Evolutionary conservation across 176 grass and related monocot genomes (phyloP).

Genomic region (Bothriochloa decipiens): DNA sequence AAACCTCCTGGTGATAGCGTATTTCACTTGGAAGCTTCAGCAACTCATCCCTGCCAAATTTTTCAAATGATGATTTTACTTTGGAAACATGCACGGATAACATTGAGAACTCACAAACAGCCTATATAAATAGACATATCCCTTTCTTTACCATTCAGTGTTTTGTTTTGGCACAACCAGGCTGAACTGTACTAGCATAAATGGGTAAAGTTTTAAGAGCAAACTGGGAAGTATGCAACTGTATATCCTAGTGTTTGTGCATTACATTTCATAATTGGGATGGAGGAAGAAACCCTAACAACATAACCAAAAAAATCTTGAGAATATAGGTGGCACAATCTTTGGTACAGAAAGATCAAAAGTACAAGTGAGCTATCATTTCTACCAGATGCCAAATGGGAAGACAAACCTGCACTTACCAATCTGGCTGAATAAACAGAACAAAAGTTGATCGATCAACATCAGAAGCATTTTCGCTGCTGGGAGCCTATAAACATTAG

Average conservation of each 20-base stretch:
- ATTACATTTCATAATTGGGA: too few species aligned
- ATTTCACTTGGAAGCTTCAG: constrained; percentile 71
- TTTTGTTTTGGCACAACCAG: too few species aligned
- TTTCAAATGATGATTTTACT: not conserved
- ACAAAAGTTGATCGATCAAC: constrained; percentile 86
- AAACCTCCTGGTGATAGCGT: constrained; percentile 78
- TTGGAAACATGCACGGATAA: too few species aligned
- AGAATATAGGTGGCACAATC: too few species aligned
- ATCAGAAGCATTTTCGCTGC: constrained; percentile 56
- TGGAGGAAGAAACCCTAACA: too few species aligned
- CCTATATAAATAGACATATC: not conserved
- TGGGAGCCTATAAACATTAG: constrained; percentile 69
- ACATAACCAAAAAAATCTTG: too few species aligned
- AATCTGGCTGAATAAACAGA: constrained; percentile 94
- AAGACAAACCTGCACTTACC: constrained; percentile 41
- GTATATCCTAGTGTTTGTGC: too few species aligned
- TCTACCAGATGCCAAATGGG: not conserved
- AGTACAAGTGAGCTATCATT: constrained; percentile 7
- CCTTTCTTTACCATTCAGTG: too few species aligned
- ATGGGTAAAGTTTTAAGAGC: too few species aligned
- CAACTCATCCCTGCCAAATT: constrained; percentile 69
- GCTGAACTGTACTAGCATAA: too few species aligned
- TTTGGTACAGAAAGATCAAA: not conserved
- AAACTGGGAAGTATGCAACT: too few species aligned
- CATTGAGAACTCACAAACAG: too few species aligned